Evolutionary conservation across 345 rosid genomes (phyloP).

Genomic region (Citrus glauca): DNA sequence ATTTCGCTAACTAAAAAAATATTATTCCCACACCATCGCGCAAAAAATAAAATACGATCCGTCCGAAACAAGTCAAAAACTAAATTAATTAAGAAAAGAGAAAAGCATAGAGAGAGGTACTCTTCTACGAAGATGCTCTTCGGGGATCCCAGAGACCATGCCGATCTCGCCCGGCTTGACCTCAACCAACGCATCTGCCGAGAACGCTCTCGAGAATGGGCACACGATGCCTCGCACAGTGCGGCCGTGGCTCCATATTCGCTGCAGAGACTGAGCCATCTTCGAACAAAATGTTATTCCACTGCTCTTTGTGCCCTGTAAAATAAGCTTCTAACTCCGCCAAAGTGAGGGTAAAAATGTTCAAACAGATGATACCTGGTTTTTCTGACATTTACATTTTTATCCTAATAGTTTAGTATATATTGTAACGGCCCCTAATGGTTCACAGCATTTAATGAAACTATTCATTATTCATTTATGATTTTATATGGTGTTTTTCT

Average conservation of each 20-base stretch:
- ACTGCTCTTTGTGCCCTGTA: neutral
- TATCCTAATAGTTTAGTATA: neutral
- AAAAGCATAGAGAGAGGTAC: constrained; percentile 22
- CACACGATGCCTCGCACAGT: constrained; percentile 23
- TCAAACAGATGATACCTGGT: neutral
- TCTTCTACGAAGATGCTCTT: constrained; percentile 72
- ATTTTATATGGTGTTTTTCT: too few relatives aligned
- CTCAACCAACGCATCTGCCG: constrained; percentile 70
- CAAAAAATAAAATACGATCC: neutral
- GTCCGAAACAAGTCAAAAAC: neutral
- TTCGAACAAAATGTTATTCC: constrained; percentile 2
- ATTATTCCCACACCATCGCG: neutral
- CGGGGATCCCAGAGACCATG: constrained; percentile 86
- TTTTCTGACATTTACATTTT: neutral
- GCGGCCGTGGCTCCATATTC: constrained; percentile 32
- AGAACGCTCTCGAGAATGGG: constrained; percentile 40
- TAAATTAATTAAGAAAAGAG: neutral
- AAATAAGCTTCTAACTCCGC: neutral
- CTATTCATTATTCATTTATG: too few relatives aligned
- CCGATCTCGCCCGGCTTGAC: constrained; percentile 83
- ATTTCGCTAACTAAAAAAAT: neutral
- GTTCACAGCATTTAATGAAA: neutral
- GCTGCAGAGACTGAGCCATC: constrained; percentile 64
- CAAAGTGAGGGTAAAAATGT: neutral
- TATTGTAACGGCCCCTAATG: neutral